A percentile compares a stretch with the other conserved stretches of the same genome.
Conservation (phyloP, 2,329 filamentous ascomycete genomes). For the Aspergillus versicolor region DNA sequence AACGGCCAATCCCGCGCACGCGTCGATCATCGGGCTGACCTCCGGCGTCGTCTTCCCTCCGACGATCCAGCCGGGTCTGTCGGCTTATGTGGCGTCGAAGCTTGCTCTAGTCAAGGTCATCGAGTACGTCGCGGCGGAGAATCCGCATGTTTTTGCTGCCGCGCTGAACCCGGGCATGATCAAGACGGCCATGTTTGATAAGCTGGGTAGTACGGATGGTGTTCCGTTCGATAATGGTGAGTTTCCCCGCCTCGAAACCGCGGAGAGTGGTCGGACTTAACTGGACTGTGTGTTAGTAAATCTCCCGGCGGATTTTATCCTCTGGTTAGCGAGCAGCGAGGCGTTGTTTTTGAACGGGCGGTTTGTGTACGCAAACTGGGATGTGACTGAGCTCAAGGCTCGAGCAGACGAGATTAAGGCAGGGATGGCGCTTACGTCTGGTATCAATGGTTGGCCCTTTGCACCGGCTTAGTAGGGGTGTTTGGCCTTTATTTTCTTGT, state of each 20-base stretch:
- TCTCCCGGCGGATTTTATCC: conserved; percentile 27
- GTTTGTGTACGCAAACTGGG: conserved; percentile 41
- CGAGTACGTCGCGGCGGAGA: conserved; percentile 43
- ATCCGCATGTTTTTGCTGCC: conserved; percentile 39
- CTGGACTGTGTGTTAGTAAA: conserved; percentile 12
- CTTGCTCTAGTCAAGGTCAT: conserved; percentile 43
- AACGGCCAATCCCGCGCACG: conserved; percentile 15
- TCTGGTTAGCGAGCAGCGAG: conserved; percentile 42
- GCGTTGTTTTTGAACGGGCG: conserved; percentile 41
- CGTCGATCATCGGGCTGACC: conserved; percentile 19
- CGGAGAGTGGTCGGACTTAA: too few relatives aligned
- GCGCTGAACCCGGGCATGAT: conserved; percentile 47
- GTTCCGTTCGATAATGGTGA: not conserved
- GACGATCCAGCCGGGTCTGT: conserved; percentile 12
- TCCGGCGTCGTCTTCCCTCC: conserved; percentile 16
- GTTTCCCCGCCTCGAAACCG: not conserved
- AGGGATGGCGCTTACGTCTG: not conserved
- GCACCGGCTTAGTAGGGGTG: not conserved
- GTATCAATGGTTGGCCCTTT: conserved; percentile 8
- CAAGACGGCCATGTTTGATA: conserved; percentile 22
- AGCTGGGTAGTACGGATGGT: conserved; percentile 15
- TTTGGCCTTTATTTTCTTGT: too few relatives aligned
- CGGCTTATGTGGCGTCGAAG: conserved; percentile 45
- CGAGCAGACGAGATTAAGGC: conserved; percentile 18
- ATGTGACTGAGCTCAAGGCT: conserved; percentile 41